Evolutionary conservation across 257 asterid genomes (phyloP).

Genomic region (Solanum pinnatisectum): DNA sequence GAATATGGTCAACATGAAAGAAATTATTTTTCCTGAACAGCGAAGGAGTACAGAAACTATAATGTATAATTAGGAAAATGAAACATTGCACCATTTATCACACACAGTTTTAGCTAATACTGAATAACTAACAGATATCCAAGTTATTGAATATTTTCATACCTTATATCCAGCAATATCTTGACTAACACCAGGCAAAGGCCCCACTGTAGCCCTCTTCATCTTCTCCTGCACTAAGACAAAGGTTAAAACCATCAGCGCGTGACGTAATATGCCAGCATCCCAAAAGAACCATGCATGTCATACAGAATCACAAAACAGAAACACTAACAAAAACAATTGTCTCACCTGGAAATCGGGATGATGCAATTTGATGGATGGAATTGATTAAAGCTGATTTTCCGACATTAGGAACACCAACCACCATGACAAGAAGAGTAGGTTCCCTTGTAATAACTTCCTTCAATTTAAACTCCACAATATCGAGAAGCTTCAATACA

Average conservation of each 20-base stretch:
- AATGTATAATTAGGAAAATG: background rate
- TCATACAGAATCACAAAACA: background rate
- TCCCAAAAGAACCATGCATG: background rate
- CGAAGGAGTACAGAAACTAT: background rate
- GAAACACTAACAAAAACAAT: background rate
- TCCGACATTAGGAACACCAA: constrained; percentile 98
- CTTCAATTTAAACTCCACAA: constrained; percentile 79
- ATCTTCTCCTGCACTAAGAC: constrained; percentile 85
- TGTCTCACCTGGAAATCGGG: constrained; percentile 70
- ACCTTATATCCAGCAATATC: constrained; percentile 98
- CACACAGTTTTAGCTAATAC: background rate
- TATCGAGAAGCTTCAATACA: constrained; percentile 67
- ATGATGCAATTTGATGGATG: constrained; percentile 72
- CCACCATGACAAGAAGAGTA: constrained; percentile 83
- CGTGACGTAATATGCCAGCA: background rate
- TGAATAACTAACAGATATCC: background rate
- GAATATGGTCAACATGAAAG: background rate
- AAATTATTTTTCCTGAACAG: background rate
- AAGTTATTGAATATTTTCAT: background rate
- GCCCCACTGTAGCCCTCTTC: constrained; percentile 92
- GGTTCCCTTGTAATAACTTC: constrained; percentile 77
- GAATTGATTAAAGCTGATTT: constrained; percentile 83
- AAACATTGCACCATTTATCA: background rate
- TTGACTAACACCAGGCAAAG: constrained; percentile 96
- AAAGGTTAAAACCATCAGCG: constrained; percentile 21